phyloP scores from a whole-genome alignment of 2,329 filamentous ascomycete genomes.

The Rhynchosporium agropyri region DNA sequence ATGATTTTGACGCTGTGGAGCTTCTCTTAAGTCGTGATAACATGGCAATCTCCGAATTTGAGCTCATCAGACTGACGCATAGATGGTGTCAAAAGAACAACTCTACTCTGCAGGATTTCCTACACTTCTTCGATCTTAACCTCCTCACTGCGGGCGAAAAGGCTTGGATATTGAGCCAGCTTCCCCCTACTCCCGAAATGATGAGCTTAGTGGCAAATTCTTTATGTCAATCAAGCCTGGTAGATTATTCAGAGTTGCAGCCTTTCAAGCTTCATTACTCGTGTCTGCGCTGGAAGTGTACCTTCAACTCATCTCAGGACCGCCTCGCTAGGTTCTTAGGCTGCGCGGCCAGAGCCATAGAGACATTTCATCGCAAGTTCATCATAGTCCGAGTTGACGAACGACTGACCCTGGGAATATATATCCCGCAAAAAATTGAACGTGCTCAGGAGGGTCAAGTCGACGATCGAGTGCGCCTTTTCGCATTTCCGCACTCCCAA shows the following conservation, averaged over 20 bases:
- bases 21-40: constrained; percentile 19
- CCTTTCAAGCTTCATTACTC: constrained; percentile 20
- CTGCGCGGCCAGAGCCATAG: constrained; percentile 5
- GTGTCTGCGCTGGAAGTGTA: constrained; percentile 16
- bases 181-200: constrained; percentile 12
- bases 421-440: constrained; percentile 20
- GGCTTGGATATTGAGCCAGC: constrained; percentile 17
- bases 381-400: constrained; percentile 19
- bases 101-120: constrained; percentile 8
- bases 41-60: constrained; percentile 20
- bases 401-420: constrained; percentile 19
- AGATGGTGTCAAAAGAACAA: constrained; percentile 19
- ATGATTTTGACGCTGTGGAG: constrained; percentile 19
- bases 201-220: constrained; percentile 8
- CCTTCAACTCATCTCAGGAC: constrained; percentile 19
- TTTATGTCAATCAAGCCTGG: constrained; percentile 17
- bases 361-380: constrained; percentile 22
- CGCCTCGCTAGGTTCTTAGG: constrained; percentile 20
- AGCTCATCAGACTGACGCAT: constrained; percentile 18
- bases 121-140: constrained; percentile 20
- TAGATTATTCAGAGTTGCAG: constrained; percentile 1
- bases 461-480: constrained; percentile 20
- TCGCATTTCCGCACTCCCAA: constrained; percentile 19
- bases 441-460: constrained; percentile 16
- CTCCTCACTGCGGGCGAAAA: constrained; percentile 20